phyloP scores from a whole-genome alignment of 306 rosid species.

The Pyrus bretschneideri region DNA sequence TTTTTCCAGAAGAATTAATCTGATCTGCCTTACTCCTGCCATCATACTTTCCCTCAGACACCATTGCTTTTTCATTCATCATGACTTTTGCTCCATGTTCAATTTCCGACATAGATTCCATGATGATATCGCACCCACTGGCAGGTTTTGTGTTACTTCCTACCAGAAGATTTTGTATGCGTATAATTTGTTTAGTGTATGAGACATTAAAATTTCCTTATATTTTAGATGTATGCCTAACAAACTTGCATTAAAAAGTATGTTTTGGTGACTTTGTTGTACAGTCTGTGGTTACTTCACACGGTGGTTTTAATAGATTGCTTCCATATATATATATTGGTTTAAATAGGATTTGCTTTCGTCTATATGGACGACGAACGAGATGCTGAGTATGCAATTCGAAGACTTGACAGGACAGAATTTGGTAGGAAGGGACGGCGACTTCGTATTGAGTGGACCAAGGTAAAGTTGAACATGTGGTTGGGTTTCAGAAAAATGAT shows the following conservation, averaged over 20 bases:
- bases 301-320: conserved; percentile 34
- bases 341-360: conserved; percentile 61
- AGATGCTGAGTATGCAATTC: conserved; percentile 82
- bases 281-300: conserved; percentile 25
- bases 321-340: conserved; percentile 50
- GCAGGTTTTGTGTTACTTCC: conserved; percentile 81
- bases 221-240: conserved; percentile 9
- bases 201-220: conserved; percentile 21
- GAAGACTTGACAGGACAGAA: conserved; percentile 79
- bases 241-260: conserved; percentile 1
- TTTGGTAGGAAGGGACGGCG: conserved; percentile 81
- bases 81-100: conserved; percentile 83
- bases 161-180: conserved; percentile 32
- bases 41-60: conserved; percentile 69
- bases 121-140: conserved; percentile 59
- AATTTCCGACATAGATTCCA: conserved; percentile 78
- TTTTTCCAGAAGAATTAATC: conserved; percentile 67
- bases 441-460: conserved; percentile 83
- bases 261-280: neutral
- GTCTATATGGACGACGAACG: conserved; percentile 80
- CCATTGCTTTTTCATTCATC: conserved; percentile 87
- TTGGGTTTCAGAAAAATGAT: neutral
- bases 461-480: conserved; percentile 28
- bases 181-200: conserved; percentile 20
- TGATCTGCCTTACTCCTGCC: conserved; percentile 75